Percentiles rank a stretch among this genome's conserved stretches.
phyloP scores from a whole-genome alignment of 106 monocot species.

The Acorus calamus region DNA sequence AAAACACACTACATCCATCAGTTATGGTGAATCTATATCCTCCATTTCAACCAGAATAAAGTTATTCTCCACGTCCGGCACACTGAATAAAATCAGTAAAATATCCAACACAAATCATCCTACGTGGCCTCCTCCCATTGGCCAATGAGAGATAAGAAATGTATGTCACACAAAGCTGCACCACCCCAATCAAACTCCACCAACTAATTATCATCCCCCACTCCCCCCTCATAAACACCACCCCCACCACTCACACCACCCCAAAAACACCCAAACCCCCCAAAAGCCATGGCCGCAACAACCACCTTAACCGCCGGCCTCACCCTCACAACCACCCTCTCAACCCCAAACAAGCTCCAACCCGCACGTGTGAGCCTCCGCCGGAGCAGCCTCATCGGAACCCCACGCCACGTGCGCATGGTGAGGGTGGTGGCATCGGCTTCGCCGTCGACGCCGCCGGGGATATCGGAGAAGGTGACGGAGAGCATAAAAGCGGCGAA shows the following conservation, averaged over 20 bases:
- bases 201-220: not conserved
- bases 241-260: not conserved
- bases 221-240: not conserved
- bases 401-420: not conserved
- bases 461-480: conserved; percentile 49
- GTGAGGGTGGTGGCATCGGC: conserved; percentile 12
- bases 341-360: not conserved
- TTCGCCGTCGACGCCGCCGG: conserved; percentile 49
- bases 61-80: no score
- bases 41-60: no score
- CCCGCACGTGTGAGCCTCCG: not conserved
- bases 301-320: no score
- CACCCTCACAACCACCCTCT: no score
- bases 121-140: conserved; percentile 16
- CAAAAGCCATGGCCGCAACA: conserved; percentile 35
- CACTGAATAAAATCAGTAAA: no score
- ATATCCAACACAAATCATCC: not conserved
- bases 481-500: conserved; percentile 85
- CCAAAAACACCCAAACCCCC: not conserved
- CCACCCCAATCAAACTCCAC: conserved; percentile 9
- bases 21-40: no score
- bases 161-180: conserved; percentile 11
- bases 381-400: not conserved
- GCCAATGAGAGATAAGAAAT: conserved; percentile 43
- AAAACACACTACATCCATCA: no score